Percentiles rank a stretch among this genome's conserved stretches.
Conservation (phyloP, 495 filamentous ascomycete genomes). For the Penicillium crystallinum region DNA sequence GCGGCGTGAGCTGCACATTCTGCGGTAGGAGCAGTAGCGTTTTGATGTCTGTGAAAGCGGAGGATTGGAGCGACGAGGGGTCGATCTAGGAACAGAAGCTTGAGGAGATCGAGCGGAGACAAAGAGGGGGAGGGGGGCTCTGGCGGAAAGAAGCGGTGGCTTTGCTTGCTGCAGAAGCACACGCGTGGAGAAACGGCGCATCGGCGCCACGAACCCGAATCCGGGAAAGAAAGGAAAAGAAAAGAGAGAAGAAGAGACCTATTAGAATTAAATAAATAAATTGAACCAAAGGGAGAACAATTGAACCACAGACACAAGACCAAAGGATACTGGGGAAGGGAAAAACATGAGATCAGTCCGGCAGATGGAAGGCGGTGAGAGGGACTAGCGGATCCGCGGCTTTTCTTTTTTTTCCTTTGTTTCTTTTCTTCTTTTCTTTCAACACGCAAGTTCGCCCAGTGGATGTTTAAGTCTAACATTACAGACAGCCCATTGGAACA, state of each 20-base stretch:
- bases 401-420: constrained; percentile 12
- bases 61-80: constrained; percentile 18
- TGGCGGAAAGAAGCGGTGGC: constrained; percentile 39
- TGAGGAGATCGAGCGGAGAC: constrained; percentile 24
- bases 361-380: constrained; percentile 18
- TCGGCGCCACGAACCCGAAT: constrained; percentile 20
- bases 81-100: constrained; percentile 16
- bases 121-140: constrained; percentile 30
- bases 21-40: constrained; percentile 47
- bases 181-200: constrained; percentile 39
- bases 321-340: constrained; percentile 10
- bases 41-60: constrained; percentile 37
- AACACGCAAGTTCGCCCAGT: constrained; percentile 33
- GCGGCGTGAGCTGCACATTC: constrained; percentile 44
- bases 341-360: constrained; percentile 15
- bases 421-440: constrained; percentile 22
- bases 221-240: constrained; percentile 5
- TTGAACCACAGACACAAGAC: constrained; percentile 11
- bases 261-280: constrained; percentile 16
- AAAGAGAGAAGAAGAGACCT: constrained; percentile 1
- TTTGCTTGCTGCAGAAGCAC: constrained; percentile 36
- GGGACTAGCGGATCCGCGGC: background rate
- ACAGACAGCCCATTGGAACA: constrained; percentile 28
- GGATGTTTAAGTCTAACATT: constrained; percentile 23
- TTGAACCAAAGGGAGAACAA: constrained; percentile 11